Evolutionary conservation across 148 eudicot genomes (phyloP).

Genomic region (Rhododendron ferrugineum): DNA sequence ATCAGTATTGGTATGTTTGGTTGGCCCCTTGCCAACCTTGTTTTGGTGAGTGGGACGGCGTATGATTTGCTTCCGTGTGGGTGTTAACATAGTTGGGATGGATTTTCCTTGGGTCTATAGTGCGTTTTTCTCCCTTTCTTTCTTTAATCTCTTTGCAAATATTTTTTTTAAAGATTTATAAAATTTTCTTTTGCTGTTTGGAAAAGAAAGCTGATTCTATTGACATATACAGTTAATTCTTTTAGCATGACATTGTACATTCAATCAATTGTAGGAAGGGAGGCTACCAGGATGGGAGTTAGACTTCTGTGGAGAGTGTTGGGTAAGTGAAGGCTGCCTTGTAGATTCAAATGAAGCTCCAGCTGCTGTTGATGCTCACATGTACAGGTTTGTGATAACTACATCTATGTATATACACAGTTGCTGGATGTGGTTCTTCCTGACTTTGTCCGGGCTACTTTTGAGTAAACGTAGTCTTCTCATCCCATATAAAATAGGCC

Average conservation of each 20-base stretch:
- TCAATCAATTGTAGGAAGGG: constrained; percentile 42
- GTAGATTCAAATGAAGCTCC: constrained; percentile 80
- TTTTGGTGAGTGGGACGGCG: neutral
- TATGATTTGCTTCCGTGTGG: neutral
- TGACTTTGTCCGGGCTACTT: neutral
- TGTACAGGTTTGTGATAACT: constrained; percentile 62
- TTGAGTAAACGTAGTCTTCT: neutral
- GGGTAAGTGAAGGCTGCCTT: constrained; percentile 92
- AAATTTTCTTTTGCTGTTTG: neutral
- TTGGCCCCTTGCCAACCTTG: neutral
- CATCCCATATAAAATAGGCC: neutral
- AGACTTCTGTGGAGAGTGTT: constrained; percentile 90
- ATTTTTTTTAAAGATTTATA: neutral
- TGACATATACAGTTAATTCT: neutral
- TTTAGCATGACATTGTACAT: neutral
- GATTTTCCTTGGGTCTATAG: neutral
- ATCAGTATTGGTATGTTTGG: neutral
- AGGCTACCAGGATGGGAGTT: constrained; percentile 75
- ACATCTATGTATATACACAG: neutral
- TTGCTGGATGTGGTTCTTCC: neutral
- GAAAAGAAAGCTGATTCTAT: neutral
- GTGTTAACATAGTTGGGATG: neutral
- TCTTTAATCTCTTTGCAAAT: neutral
- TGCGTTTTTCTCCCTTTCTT: neutral
- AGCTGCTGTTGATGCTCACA: constrained; percentile 75